Evolutionary conservation across 2,329 filamentous ascomycete species (phyloP).

Genomic region (Torrubiellomyces zombiae): DNA sequence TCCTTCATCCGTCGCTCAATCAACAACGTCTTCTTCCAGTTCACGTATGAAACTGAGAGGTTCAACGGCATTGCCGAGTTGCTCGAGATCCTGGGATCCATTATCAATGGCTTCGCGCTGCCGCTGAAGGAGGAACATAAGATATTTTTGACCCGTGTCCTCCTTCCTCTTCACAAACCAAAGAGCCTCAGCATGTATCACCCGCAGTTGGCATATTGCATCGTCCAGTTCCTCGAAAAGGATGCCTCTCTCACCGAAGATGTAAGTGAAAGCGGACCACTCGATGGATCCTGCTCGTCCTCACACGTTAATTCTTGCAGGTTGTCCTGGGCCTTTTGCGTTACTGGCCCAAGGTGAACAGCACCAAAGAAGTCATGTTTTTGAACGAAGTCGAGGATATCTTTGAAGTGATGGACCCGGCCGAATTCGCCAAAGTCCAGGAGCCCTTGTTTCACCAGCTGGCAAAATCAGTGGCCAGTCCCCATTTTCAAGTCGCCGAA

Average conservation of each 20-base stretch:
- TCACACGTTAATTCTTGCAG: conserved; percentile 30
- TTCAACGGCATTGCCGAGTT: conserved; percentile 98
- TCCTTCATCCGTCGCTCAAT: conserved; percentile 97
- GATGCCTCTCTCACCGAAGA: conserved; percentile 95
- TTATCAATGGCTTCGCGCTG: conserved; percentile 96
- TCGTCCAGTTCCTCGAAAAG: conserved; percentile 96
- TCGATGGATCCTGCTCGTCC: no score
- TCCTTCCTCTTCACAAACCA: conserved; percentile 91
- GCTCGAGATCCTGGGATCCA: conserved; percentile 90
- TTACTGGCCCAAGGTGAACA: conserved; percentile 99
- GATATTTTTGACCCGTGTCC: conserved; percentile 82
- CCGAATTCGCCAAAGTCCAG: conserved; percentile 96
- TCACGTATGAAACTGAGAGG: conserved; percentile 94
- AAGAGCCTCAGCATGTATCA: conserved; percentile 99
- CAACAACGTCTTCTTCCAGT: conserved; percentile 99
- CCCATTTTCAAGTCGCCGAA: conserved; percentile 97
- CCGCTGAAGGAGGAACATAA: conserved; percentile 98
- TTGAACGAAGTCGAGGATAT: conserved; percentile 98
- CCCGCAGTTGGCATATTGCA: conserved; percentile 94
- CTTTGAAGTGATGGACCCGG: conserved; percentile 98
- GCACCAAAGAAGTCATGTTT: conserved; percentile 99
- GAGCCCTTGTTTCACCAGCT: conserved; percentile 94
- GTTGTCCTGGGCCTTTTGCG: conserved; percentile 86
- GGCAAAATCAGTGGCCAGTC: conserved; percentile 93
- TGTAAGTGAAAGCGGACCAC: conserved; percentile 40